Conservation (phyloP, 2,329 filamentous ascomycete species). For the Capronia coronata region DNA sequence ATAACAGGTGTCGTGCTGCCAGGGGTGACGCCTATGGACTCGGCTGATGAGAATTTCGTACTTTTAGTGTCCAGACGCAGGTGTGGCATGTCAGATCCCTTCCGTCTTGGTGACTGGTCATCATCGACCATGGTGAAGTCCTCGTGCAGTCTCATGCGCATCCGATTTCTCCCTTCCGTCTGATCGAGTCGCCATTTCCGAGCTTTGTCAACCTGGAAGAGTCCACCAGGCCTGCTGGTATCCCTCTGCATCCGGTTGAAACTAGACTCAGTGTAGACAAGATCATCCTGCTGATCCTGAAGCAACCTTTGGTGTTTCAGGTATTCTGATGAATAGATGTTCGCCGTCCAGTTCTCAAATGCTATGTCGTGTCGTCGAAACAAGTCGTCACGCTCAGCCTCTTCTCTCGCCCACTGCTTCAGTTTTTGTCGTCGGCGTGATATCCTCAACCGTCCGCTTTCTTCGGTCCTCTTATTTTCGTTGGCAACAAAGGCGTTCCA, state of each 20-base stretch:
- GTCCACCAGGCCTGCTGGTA: constrained; percentile 69
- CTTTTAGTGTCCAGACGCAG: constrained; percentile 44
- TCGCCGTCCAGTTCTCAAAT: constrained; percentile 87
- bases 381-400: constrained; percentile 61
- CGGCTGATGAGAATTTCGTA: constrained; percentile 37
- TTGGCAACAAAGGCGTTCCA: constrained; percentile 83
- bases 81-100: constrained; percentile 48
- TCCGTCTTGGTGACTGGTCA: constrained; percentile 70
- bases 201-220: constrained; percentile 61
- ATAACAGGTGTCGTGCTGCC: constrained; percentile 23
- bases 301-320: constrained; percentile 81
- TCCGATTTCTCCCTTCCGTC: constrained; percentile 90
- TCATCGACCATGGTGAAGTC: constrained; percentile 51
- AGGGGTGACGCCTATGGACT: constrained; percentile 37
- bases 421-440: constrained; percentile 74
- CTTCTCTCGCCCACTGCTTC: constrained; percentile 69
- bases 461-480: constrained; percentile 74
- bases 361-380: constrained; percentile 78
- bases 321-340: constrained; percentile 87
- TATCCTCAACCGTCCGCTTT: constrained; percentile 64
- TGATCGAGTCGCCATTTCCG: constrained; percentile 89
- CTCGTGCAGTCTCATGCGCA: constrained; percentile 80
- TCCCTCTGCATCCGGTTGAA: constrained; percentile 75
- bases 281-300: constrained; percentile 91
- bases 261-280: constrained; percentile 66